These are phyloP conservation scores for Apiotrichum veenhuisii DNA, from an alignment of 1,284 basidiomycete genomes.

Conservation along the genomic window DNA sequence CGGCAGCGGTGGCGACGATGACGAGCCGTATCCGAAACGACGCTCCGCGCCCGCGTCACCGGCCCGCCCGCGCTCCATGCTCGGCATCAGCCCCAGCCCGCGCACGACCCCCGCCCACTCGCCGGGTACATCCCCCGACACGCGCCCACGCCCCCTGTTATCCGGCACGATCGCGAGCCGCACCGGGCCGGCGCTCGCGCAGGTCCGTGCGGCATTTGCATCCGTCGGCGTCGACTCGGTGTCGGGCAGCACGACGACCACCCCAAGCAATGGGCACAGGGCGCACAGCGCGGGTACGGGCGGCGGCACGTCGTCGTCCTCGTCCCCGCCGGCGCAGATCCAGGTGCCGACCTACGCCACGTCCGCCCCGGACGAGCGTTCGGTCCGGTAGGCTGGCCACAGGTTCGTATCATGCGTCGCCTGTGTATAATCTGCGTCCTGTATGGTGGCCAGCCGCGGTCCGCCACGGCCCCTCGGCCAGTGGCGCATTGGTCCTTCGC, in stretches of 20 bases:
- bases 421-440: too few relatives aligned
- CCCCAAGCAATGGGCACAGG: too few relatives aligned
- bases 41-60: conserved; percentile 1
- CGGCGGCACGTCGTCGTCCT: too few relatives aligned
- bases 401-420: too few relatives aligned
- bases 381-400: too few relatives aligned
- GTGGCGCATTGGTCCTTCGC: too few relatives aligned
- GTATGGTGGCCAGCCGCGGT: too few relatives aligned
- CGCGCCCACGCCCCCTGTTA: background rate
- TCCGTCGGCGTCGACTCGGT: background rate
- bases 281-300: too few relatives aligned
- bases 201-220: conserved; percentile 2
- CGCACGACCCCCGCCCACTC: background rate
- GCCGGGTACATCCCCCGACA: background rate
- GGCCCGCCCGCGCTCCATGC: background rate
- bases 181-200: background rate
- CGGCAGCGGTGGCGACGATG: background rate
- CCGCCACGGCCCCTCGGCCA: too few relatives aligned
- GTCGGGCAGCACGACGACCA: background rate
- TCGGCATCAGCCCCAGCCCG: background rate
- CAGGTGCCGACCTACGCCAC: too few relatives aligned
- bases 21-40: background rate
- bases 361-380: too few relatives aligned
- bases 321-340: too few relatives aligned
- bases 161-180: background rate